A percentile compares a stretch with the other conserved stretches of the same genome.
Evolutionary conservation across 768 basidiomycete species (phyloP).

Genomic region (Kwoniella shandongensis): DNA sequence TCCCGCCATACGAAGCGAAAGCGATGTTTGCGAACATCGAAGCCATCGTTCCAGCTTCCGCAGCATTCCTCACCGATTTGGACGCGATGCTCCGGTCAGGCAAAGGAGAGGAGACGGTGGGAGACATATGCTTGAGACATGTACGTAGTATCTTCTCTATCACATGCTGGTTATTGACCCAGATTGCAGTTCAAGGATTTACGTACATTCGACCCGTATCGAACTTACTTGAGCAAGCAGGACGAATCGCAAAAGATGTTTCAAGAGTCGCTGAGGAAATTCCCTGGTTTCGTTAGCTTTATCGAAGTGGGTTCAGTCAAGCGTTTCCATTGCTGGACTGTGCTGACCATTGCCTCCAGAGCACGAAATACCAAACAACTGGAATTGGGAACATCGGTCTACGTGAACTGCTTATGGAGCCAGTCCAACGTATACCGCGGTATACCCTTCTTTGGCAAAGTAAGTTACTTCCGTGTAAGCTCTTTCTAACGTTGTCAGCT

Average conservation of each 20-base stretch:
- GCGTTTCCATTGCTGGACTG: not conserved
- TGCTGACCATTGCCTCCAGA: slow-evolving; percentile 55
- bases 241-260: slow-evolving; percentile 90
- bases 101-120: slow-evolving; percentile 64
- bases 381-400: slow-evolving; percentile 75
- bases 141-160: slow-evolving; percentile 41
- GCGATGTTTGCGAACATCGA: slow-evolving; percentile 93
- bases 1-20: slow-evolving; percentile 86
- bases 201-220: slow-evolving; percentile 85
- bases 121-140: slow-evolving; percentile 80
- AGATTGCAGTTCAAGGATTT: slow-evolving; percentile 66
- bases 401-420: slow-evolving; percentile 90
- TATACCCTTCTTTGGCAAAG: slow-evolving; percentile 86
- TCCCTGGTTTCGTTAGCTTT: slow-evolving; percentile 72
- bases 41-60: slow-evolving; percentile 81
- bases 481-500: slow-evolving; percentile 53
- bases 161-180: slow-evolving; percentile 3
- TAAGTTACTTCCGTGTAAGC: slow-evolving; percentile 29
- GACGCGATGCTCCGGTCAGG: slow-evolving; percentile 69
- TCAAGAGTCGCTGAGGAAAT: slow-evolving; percentile 73
- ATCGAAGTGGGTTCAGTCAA: slow-evolving; percentile 69
- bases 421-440: slow-evolving; percentile 90
- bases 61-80: slow-evolving; percentile 77
- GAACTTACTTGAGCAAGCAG: slow-evolving; percentile 84
- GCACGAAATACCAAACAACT: slow-evolving; percentile 63